Evolutionary conservation across 2,329 filamentous ascomycete species (phyloP), one percentile per base, ranked within the genome.

Genomic region (Talaromyces sp.): DNA sequence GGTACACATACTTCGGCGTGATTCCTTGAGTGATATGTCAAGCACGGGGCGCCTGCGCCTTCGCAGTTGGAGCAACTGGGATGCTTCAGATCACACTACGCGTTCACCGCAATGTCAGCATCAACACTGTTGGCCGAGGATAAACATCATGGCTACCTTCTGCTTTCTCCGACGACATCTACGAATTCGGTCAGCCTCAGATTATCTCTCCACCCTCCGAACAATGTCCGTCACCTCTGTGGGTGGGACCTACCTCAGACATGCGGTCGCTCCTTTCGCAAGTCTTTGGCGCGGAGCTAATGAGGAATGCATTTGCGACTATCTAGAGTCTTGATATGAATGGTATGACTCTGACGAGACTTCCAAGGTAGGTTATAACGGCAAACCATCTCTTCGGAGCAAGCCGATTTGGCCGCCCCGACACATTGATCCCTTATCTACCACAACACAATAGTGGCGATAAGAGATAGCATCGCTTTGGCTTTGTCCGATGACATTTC

Each of bases 21-120:
- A 52, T 70, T 70, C 14, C 64, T 63, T 2, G 64, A 60, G 55
- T 68, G 56, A 63, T 67, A 70, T 9, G 54, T 67, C 35, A 70
- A 58, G 58, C 68, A 68, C 38, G 53, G 60, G 46, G 46, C 50
- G 35, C 63, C 52, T n/a, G 58, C 59, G 24, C 55, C 59, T 62
- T 64, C 61, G 50, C 67, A 69, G 61, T 63, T 69, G n/a, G 65
- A 65, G 38, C 67, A 69, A 38, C 62, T 63, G 31, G 67, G 67
- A 57, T 66, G 63, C 58, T 58, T 58, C 50, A 65, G 63, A 61
- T 69, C 67, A 51, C 67, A 69, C 67, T 69, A 27, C 4, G 17
- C 21, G 13, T 38, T 55, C 24, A 38, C 21, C 32, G 10, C 26
- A 31, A 51, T 50, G 35, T 56, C 21, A 51, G 56, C 14, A 43